Base-by-base conservation (phyloP, 768 basidiomycete species). In the Nidularia pulvinata region DNA sequence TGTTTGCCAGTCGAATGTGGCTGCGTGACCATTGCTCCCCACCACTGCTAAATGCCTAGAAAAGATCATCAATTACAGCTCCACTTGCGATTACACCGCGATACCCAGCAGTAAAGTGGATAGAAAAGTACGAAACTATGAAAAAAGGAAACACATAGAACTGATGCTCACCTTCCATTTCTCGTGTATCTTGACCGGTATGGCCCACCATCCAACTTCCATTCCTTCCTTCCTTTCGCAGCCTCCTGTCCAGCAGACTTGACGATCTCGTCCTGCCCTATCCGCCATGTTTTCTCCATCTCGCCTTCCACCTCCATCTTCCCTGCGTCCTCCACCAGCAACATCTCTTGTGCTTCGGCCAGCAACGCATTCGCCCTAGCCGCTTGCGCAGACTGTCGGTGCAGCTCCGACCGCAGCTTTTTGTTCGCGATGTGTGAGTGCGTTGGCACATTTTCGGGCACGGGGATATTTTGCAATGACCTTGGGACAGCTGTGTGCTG, bases 1-100 rank as follows among this genome's bases (percentile, higher is more conserved):
- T 0, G 89, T 85, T 65, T 91, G 86, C 92, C 92, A 95, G 67
- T 98, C 95, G 61, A 98, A 95, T 0, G 94, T 91, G 2, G 93
- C 91, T 14, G 93, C 85, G 71, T 97, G 94, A 0, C 97, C 95
- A 34, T 76, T 78, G 10, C 78, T 80, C 4, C 94, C 94, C 0
- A 84, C 91, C 57, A 98, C 85, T 0, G 93, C 95, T 51, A 98
- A 66, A 68, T 96, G 88, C 67, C 95, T 92, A 59, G 35, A 7
- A 34, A 50, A 35, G 46, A 48, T 16, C 19, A 51, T 44, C 32
- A 33, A 19, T 39, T 39, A 22, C 44, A 46, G 49, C 25, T 37
- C 30, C 43, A 35, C 19, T 19, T 19, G 19, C 19, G 19, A 19
- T 19, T 19, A 19, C 19, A 19, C 19, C 19, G 19, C 19, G 19